A percentile compares a stretch with the other conserved stretches of the same genome.
Conservation (phyloP, 371 early-diverging fungal genomes). For the Lichtheimia ornata region DNA sequence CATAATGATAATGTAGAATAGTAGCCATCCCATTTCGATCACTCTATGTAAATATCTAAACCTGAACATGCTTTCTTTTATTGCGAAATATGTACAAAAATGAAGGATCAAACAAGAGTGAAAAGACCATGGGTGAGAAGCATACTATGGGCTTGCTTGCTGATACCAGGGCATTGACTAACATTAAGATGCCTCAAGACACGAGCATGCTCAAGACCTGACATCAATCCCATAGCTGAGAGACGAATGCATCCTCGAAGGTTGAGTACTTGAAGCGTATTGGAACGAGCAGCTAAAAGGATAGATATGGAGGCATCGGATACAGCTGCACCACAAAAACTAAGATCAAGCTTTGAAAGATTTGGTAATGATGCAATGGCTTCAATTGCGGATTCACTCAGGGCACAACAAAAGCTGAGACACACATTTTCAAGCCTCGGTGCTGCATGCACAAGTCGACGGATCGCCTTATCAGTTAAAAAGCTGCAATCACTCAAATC, state of each 20-base stretch:
- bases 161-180: slow-evolving; percentile 23
- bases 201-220: slow-evolving; percentile 17
- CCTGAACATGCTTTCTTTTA: too few relatives aligned
- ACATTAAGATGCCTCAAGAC: slow-evolving; percentile 17
- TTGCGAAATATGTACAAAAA: too few relatives aligned
- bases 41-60: too few relatives aligned
- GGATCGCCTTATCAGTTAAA: slow-evolving; percentile 70
- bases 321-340: slow-evolving; percentile 79
- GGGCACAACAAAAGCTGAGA: slow-evolving; percentile 80
- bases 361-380: slow-evolving; percentile 44
- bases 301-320: slow-evolving; percentile 60
- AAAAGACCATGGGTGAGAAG: too few relatives aligned
- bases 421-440: slow-evolving; percentile 56
- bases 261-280: slow-evolving; percentile 11
- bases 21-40: too few relatives aligned
- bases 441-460: slow-evolving; percentile 52
- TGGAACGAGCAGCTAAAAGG: slow-evolving; percentile 26
- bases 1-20: too few relatives aligned
- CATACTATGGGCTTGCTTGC: not conserved
- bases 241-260: slow-evolving; percentile 66
- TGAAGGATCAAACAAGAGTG: too few relatives aligned
- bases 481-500: slow-evolving; percentile 80
- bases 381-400: slow-evolving; percentile 66
- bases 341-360: slow-evolving; percentile 62
- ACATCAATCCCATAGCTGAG: slow-evolving; percentile 51